Percentiles rank a stretch among this genome's conserved stretches.
Evolutionary conservation across 805 yeast species (phyloP).

Genomic region (Hagleromyces aurorensis): DNA sequence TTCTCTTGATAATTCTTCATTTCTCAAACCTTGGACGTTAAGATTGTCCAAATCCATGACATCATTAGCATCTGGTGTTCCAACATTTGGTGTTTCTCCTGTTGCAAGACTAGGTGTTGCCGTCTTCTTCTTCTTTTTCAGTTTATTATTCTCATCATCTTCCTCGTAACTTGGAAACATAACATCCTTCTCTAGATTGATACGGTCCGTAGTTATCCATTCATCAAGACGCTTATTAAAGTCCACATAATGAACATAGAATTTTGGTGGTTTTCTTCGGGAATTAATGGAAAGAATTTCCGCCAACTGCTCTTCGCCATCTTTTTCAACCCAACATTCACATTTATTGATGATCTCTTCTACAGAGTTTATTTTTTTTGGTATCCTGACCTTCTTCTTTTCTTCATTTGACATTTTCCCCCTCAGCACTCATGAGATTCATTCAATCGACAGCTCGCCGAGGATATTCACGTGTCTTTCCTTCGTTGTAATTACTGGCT

Average conservation of each 20-base stretch:
- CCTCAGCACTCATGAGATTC: no score
- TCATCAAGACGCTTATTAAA: constrained; percentile 95
- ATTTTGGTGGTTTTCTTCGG: constrained; percentile 69
- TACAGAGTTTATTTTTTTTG: constrained; percentile 24
- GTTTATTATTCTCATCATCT: constrained; percentile 35
- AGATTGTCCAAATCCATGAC: constrained; percentile 78
- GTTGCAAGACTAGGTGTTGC: constrained; percentile 5
- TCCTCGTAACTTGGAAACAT: constrained; percentile 58
- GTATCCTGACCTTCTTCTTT: constrained; percentile 22
- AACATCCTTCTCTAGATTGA: constrained; percentile 64
- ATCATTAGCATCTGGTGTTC: constrained; percentile 39
- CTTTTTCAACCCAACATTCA: constrained; percentile 75
- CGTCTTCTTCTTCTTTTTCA: constrained; percentile 33
- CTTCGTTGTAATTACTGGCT: no score
- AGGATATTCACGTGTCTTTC: no score
- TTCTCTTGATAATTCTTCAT: constrained; percentile 72
- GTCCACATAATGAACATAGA: constrained; percentile 90
- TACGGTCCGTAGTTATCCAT: constrained; percentile 71
- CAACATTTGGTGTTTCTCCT: constrained; percentile 6
- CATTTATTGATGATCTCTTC: constrained; percentile 67
- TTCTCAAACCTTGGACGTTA: constrained; percentile 71
- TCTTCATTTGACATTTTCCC: constrained; percentile 20
- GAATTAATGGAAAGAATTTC: constrained; percentile 73
- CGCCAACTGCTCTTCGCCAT: constrained; percentile 70
- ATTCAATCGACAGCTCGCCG: no score